A percentile compares a stretch with the other conserved stretches of the same genome.
These are phyloP conservation scores for Penstemon newberryi DNA, from an alignment of 257 asterid genomes.

Conservation along the genomic window DNA sequence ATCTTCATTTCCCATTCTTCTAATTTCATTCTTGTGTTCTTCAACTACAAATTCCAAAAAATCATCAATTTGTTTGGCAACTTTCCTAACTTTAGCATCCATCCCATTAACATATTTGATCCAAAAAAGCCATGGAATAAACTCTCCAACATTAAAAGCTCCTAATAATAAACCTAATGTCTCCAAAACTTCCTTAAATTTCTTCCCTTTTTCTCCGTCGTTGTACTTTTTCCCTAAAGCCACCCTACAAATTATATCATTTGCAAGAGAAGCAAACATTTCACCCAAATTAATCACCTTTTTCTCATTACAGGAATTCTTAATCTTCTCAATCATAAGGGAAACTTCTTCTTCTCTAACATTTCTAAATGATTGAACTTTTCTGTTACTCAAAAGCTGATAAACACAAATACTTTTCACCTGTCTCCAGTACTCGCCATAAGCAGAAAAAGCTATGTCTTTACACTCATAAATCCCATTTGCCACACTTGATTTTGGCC, in stretches of 20 bases:
- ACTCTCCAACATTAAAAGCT: constrained; percentile 39
- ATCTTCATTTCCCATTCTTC: constrained; percentile 3
- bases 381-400: constrained; percentile 42
- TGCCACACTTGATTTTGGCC: constrained; percentile 49
- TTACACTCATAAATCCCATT: constrained; percentile 40
- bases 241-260: constrained; percentile 45
- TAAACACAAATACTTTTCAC: constrained; percentile 43
- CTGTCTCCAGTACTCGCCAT: constrained; percentile 50
- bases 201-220: constrained; percentile 42
- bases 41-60: constrained; percentile 45
- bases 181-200: constrained; percentile 42
- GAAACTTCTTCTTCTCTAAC: constrained; percentile 44
- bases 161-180: constrained; percentile 50
- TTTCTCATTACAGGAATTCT: constrained; percentile 7
- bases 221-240: constrained; percentile 47
- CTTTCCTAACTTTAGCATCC: constrained; percentile 30
- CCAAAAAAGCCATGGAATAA: constrained; percentile 51
- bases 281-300: constrained; percentile 38
- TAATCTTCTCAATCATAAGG: constrained; percentile 36
- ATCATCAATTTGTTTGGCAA: constrained; percentile 41
- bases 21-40: constrained; percentile 34
- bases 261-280: constrained; percentile 36
- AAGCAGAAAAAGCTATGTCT: constrained; percentile 46
- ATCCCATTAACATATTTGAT: constrained; percentile 37
- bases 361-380: constrained; percentile 41